A percentile compares a stretch with the other conserved stretches of the same genome.
Evolutionary conservation across 2,329 filamentous ascomycete species (phyloP).

Genomic region (Trichoderma atroviride): DNA sequence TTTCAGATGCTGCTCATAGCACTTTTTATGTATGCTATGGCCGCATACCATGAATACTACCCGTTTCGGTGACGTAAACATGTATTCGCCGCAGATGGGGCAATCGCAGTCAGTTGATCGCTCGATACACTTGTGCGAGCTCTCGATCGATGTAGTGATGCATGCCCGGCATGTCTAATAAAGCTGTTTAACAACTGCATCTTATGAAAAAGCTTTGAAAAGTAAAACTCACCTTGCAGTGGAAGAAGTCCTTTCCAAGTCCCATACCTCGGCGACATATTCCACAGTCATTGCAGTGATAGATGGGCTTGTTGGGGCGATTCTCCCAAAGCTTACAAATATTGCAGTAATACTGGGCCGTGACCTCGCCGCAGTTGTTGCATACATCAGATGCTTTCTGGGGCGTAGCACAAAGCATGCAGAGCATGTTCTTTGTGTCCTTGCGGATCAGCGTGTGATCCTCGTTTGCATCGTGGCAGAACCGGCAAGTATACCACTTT

Average conservation of each 20-base stretch:
- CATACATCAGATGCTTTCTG: slow-evolving; percentile 82
- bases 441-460: slow-evolving; percentile 78
- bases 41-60: slow-evolving; percentile 96
- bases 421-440: slow-evolving; percentile 93
- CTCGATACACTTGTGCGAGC: slow-evolving; percentile 90
- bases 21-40: slow-evolving; percentile 90
- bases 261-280: slow-evolving; percentile 91
- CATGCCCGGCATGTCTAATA: slow-evolving; percentile 84
- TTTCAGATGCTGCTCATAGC: slow-evolving; percentile 85
- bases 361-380: slow-evolving; percentile 71
- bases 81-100: slow-evolving; percentile 93
- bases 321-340: slow-evolving; percentile 98
- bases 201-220: not conserved
- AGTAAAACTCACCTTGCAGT: slow-evolving; percentile 76
- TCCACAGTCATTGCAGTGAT: slow-evolving; percentile 94
- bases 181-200: not conserved
- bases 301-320: slow-evolving; percentile 85
- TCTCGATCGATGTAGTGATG: slow-evolving; percentile 83
- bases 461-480: slow-evolving; percentile 87
- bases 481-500: slow-evolving; percentile 91
- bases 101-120: slow-evolving; percentile 93
- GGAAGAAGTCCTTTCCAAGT: slow-evolving; percentile 93
- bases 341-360: slow-evolving; percentile 89
- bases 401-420: slow-evolving; percentile 88
- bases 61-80: slow-evolving; percentile 86